A percentile compares a stretch with the other conserved stretches of the same genome.
Conservation (phyloP, 768 basidiomycete genomes). For the Lentinula sp. region DNA sequence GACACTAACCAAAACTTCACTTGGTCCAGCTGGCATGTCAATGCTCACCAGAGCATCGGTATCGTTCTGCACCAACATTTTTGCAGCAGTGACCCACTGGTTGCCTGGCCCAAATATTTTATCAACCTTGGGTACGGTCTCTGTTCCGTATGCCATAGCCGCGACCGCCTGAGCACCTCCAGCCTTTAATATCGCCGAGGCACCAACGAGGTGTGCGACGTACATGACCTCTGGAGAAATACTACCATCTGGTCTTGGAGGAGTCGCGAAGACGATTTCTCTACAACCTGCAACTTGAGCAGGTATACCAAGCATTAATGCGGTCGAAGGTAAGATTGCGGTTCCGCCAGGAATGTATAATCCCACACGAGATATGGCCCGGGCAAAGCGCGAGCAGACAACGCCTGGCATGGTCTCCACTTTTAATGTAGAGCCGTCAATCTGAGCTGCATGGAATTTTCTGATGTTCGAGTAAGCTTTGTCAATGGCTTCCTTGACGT, state of each 20-base stretch:
- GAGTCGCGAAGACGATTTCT: constrained; percentile 90
- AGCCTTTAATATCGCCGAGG: constrained; percentile 85
- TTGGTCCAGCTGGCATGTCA: constrained; percentile 99
- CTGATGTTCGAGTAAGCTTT: constrained; percentile 86
- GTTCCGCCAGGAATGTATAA: constrained; percentile 98
- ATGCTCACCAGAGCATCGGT: constrained; percentile 94
- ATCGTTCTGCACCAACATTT: constrained; percentile 99
- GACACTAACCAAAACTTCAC: constrained; percentile 84
- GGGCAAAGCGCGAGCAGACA: constrained; percentile 89
- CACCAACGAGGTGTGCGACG: constrained; percentile 87
- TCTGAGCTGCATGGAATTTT: constrained; percentile 88
- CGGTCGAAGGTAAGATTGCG: constrained; percentile 92
- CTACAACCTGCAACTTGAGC: constrained; percentile 96
- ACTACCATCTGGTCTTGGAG: constrained; percentile 88
- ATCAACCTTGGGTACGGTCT: constrained; percentile 95
- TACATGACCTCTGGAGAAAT: constrained; percentile 98
- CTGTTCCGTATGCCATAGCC: constrained; percentile 94
- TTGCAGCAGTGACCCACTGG: constrained; percentile 99
- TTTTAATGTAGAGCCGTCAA: constrained; percentile 58
- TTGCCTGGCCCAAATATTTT: constrained; percentile 99
- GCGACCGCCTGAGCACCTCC: constrained; percentile 96
- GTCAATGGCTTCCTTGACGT: constrained; percentile 80
- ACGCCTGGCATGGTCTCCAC: constrained; percentile 99
- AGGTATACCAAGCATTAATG: constrained; percentile 96
- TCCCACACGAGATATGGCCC: constrained; percentile 93